phyloP scores from a whole-genome alignment of 164 flowering plant species.

The Vitis cinerea region DNA sequence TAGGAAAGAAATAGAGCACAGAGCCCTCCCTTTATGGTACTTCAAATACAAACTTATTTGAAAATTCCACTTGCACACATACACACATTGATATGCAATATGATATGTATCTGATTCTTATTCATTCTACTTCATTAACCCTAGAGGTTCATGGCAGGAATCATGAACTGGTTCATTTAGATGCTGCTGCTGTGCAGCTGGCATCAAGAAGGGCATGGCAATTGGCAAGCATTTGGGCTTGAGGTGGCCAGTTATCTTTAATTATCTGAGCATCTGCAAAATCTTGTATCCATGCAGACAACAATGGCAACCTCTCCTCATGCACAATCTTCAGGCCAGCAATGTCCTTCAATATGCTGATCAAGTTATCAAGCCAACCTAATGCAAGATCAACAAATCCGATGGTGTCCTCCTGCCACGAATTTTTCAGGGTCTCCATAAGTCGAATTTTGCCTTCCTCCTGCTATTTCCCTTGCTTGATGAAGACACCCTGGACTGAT shows the following conservation, averaged over 20 bases:
- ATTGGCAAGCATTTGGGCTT: slow-evolving; percentile 25
- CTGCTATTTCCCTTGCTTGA: slow-evolving; percentile 17
- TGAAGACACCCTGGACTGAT: slow-evolving; percentile 17
- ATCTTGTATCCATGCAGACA: slow-evolving; percentile 20
- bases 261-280: slow-evolving; percentile 19
- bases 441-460: slow-evolving; percentile 17
- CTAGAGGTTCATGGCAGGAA: too few species aligned
- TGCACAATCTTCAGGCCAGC: slow-evolving; percentile 10
- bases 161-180: neutral
- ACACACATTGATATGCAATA: too few species aligned
- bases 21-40: too few species aligned
- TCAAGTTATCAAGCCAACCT: slow-evolving; percentile 27
- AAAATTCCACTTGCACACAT: too few species aligned
- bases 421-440: slow-evolving; percentile 21
- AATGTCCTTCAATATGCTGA: slow-evolving; percentile 21
- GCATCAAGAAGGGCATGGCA: slow-evolving; percentile 13
- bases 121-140: too few species aligned
- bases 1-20: too few species aligned
- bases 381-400: slow-evolving; percentile 27
- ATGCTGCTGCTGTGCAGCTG: neutral
- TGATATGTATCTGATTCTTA: too few species aligned
- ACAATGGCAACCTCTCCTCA: slow-evolving; percentile 19
- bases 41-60: too few species aligned
- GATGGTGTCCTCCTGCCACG: slow-evolving; percentile 28
- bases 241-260: slow-evolving; percentile 28